Evolutionary conservation across 2,329 filamentous ascomycete species (phyloP), one percentile per base, ranked within the genome.

Genomic region (Thielaviopsis musarum): DNA sequence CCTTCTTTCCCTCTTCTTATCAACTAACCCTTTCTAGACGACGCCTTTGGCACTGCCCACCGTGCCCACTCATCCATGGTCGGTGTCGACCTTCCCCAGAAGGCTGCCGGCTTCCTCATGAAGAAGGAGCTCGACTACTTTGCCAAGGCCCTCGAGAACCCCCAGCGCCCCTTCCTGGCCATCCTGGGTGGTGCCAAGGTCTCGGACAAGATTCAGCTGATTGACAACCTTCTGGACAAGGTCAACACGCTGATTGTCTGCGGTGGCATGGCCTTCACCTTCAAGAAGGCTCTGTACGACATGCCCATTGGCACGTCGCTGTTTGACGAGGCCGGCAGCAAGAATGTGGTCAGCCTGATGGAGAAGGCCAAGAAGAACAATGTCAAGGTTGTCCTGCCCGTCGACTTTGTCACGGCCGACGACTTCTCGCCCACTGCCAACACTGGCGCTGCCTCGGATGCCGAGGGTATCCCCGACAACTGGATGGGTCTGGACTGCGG

Each of bases 121-220:
- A 98, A 98, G 87, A 98, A 97, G 81, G 93, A 98, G 76, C 87
- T 98, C 64, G 93, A 98, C 71, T 98, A 98, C 84, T 98, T 98
- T 71, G 93, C 93, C 65, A 83, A 96, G 78, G 93, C 90, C 48
- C 87, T 98, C 63, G 93, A 98, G 78, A 83, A 81, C 67, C 93
- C 93, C 63, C 80, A 94, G 77, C 85, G 91, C 60, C 93, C 93
- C 63, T 98, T 98, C 87, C 85, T 98, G 59, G 94, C 93, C 72
- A 98, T 98, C 71, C 87, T 98, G 58, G 93, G 93, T 67, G 93
- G 93, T 66, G 90, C 93, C 72, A 98, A 98, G 82, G 90, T 98
- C 66, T 94, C 89, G 52, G 93, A 98, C 82, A 98, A 98, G 85
- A 98, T 98, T 73, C 89, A 96, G 79, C 82, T 98, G 67, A 97